Conservation (phyloP, 768 basidiomycete genomes). For the Hericium erinaceus region DNA sequence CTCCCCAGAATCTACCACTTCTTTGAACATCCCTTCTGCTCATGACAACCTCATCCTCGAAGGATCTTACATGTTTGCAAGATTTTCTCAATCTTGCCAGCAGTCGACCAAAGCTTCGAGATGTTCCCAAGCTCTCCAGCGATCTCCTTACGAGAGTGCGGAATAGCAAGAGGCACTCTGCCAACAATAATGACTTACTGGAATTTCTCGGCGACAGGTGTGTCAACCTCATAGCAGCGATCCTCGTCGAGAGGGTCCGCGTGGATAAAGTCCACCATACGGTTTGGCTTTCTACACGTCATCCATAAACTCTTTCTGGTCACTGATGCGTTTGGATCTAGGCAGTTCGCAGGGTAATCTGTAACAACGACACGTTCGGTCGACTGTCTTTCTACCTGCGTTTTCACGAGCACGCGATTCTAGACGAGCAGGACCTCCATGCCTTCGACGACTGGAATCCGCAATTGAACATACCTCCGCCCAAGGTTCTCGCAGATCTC, state of each 20-base stretch:
- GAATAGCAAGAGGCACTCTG: constrained; percentile 18
- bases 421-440: constrained; percentile 12
- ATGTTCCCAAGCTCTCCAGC: constrained; percentile 5
- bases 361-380: constrained; percentile 25
- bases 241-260: constrained; percentile 21
- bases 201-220: constrained; percentile 27
- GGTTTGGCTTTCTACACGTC: constrained; percentile 7
- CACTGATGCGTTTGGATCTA: not conserved
- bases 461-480: constrained; percentile 12
- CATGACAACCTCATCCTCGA: too few species aligned
- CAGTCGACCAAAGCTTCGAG: not conserved
- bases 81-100: not conserved
- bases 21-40: too few species aligned
- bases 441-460: constrained; percentile 18
- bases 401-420: constrained; percentile 19
- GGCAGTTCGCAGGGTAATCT: constrained; percentile 19
- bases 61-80: not conserved
- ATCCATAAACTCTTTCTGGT: not conserved
- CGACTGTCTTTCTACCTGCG: constrained; percentile 21
- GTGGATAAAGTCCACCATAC: constrained; percentile 22
- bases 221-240: constrained; percentile 22
- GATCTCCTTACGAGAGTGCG: constrained; percentile 15
- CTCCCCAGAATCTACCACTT: too few species aligned
- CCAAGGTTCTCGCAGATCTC: constrained; percentile 24
- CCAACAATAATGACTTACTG: constrained; percentile 24